Evolutionary conservation across 257 asterid genomes (phyloP).

Genomic region (Fraxinus pennsylvanica): DNA sequence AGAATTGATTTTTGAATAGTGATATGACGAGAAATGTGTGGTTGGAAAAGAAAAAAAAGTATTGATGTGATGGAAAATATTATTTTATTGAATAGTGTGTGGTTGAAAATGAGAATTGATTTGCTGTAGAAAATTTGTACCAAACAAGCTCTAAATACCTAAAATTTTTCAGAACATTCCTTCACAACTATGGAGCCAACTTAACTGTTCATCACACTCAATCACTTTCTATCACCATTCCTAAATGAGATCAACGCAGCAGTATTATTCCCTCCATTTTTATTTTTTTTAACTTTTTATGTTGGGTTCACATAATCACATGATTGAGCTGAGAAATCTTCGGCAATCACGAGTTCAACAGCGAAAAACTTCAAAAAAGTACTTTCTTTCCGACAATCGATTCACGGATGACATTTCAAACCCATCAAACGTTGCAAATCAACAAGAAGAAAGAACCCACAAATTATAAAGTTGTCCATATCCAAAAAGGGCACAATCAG

Average conservation of each 20-base stretch:
- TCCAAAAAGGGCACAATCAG: constrained; percentile 21
- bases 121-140: too few relatives aligned
- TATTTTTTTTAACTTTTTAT: too few relatives aligned
- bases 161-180: too few relatives aligned
- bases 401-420: neutral
- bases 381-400: neutral
- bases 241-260: neutral
- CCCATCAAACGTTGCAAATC: neutral
- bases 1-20: too few relatives aligned
- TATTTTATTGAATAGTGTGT: too few relatives aligned
- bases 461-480: constrained; percentile 17
- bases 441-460: neutral
- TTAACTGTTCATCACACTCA: neutral
- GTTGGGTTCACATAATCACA: neutral
- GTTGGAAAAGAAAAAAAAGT: too few relatives aligned
- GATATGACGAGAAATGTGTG: too few relatives aligned
- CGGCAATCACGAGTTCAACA: neutral
- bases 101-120: too few relatives aligned
- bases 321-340: neutral
- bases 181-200: neutral
- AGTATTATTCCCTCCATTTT: neutral
- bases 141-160: neutral
- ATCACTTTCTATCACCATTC: neutral
- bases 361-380: neutral
- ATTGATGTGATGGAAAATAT: too few relatives aligned